These are phyloP conservation scores for Kingdonia uniflora DNA, from an alignment of 164 flowering plant species.

Conservation along the genomic window DNA sequence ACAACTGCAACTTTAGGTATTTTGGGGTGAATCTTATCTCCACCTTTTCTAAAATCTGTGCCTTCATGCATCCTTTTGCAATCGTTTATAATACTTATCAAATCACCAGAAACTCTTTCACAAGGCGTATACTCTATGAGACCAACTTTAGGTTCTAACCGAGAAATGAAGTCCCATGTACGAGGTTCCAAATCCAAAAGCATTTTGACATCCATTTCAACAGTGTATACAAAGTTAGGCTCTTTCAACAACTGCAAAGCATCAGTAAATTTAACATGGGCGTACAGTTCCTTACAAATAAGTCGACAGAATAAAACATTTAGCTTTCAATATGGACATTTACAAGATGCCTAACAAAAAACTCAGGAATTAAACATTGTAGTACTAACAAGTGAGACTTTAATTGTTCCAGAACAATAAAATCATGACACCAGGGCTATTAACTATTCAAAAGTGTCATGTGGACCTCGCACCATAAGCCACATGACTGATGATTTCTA, in stretches of 20 bases:
- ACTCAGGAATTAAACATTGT: no score
- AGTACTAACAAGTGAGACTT: no score
- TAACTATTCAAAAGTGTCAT: no score
- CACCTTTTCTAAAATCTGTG: constrained; percentile 13
- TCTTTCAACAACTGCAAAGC: constrained; percentile 55
- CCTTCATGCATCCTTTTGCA: constrained; percentile 18
- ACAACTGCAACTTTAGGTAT: constrained; percentile 81
- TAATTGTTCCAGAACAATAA: no score
- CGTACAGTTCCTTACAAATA: no score
- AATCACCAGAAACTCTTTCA: constrained; percentile 39
- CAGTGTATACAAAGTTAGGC: constrained; percentile 87
- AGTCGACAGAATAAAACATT: no score
- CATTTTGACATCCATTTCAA: constrained; percentile 74
- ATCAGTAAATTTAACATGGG: no score
- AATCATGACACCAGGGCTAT: no score
- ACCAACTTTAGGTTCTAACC: constrained; percentile 72
- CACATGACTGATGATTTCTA: no score
- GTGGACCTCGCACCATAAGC: no score
- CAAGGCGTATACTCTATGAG: constrained; percentile 46
- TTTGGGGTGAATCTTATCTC: constrained; percentile 7
- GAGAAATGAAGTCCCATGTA: constrained; percentile 65
- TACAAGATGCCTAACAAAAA: no score
- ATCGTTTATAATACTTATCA: constrained; percentile 40
- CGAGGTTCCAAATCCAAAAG: constrained; percentile 72
- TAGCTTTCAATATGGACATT: no score